A percentile compares a stretch with the other conserved stretches of the same genome.
Evolutionary conservation across 805 yeast genomes (phyloP).

Genomic region (Clavispora vitiphila): DNA sequence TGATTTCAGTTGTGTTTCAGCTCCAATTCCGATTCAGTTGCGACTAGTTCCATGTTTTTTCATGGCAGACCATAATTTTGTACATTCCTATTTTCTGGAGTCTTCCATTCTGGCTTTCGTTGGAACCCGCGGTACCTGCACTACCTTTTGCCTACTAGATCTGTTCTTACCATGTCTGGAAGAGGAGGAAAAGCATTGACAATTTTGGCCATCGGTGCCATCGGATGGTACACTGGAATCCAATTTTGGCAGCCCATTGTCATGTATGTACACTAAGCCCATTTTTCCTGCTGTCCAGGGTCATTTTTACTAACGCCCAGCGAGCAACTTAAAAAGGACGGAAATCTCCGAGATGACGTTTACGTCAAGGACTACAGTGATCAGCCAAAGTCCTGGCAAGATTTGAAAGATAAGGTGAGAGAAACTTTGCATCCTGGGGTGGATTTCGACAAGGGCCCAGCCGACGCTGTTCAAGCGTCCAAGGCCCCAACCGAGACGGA

Average conservation of each 20-base stretch:
- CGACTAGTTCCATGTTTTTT: no score
- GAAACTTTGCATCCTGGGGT: constrained; percentile 26
- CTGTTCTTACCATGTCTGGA: constrained; percentile 15
- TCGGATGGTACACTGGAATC: constrained; percentile 46
- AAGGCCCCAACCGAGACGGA: neutral
- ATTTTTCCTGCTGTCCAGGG: neutral
- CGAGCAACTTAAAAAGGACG: constrained; percentile 62
- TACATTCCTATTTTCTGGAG: no score
- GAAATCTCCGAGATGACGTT: constrained; percentile 57
- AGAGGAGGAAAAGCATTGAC: constrained; percentile 22
- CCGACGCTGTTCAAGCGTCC: neutral
- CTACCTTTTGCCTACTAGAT: neutral
- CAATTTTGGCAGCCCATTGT: constrained; percentile 73
- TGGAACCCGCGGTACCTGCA: neutral
- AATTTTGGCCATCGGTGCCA: constrained; percentile 19
- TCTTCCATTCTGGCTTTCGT: no score
- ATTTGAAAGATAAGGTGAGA: constrained; percentile 28
- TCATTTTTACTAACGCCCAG: constrained; percentile 23
- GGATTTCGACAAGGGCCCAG: neutral
- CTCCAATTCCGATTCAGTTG: no score
- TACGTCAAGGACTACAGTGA: constrained; percentile 42
- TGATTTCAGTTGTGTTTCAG: no score
- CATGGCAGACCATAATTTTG: no score
- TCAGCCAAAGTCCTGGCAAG: constrained; percentile 36
- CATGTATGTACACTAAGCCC: constrained; percentile 40